A percentile compares a stretch with the other conserved stretches of the same genome.
Evolutionary conservation across 192 early-diverging fungal genomes (phyloP).

Genomic region (Umbelopsis sp.): DNA sequence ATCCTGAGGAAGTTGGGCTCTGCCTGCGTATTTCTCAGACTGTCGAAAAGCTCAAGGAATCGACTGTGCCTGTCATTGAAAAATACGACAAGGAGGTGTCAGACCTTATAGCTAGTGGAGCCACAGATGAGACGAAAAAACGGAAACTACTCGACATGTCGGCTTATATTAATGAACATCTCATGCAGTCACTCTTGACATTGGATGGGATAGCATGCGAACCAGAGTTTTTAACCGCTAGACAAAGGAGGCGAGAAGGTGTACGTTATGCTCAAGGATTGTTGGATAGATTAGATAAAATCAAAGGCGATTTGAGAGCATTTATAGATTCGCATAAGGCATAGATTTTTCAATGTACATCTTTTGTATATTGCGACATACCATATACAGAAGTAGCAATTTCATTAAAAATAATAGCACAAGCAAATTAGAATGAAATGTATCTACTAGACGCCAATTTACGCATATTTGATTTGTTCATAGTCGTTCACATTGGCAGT

Average conservation of each 20-base stretch:
- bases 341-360: neutral
- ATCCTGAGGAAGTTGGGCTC: constrained; percentile 55
- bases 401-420: neutral
- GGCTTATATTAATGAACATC: constrained; percentile 65
- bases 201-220: constrained; percentile 72
- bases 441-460: neutral
- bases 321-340: constrained; percentile 2
- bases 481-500: neutral
- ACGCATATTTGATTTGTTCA: constrained; percentile 1
- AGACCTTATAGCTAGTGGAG: constrained; percentile 33
- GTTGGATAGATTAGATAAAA: constrained; percentile 75
- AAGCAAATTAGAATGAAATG: neutral
- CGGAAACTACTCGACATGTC: constrained; percentile 73
- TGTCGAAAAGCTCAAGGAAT: constrained; percentile 30
- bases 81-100: constrained; percentile 32
- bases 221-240: constrained; percentile 67
- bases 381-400: neutral
- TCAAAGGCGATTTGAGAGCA: constrained; percentile 39
- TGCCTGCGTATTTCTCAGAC: constrained; percentile 48
- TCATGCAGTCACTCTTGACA: constrained; percentile 78
- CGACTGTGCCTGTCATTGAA: neutral
- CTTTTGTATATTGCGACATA: neutral
- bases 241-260: constrained; percentile 75
- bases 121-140: constrained; percentile 38
- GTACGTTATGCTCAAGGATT: constrained; percentile 71